phyloP scores from a whole-genome alignment of 768 basidiomycete species.

The Mycena polygramma region DNA sequence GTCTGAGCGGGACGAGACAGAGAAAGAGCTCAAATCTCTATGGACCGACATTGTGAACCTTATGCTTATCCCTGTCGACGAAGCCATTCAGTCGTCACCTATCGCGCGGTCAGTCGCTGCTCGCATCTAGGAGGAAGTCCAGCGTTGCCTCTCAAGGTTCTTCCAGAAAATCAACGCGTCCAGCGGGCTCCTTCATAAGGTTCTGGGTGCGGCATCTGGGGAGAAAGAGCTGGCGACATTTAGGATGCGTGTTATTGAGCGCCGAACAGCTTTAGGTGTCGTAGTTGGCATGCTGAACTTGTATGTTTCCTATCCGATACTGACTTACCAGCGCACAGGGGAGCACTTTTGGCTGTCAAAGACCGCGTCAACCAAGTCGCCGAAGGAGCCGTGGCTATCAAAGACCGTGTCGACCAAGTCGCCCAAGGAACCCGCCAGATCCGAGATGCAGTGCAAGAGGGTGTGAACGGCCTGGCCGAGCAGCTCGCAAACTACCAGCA shows the following conservation, averaged over 20 bases:
- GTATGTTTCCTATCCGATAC: background rate
- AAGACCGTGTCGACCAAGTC: no score
- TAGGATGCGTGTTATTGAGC: conserved; percentile 5
- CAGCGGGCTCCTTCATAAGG: background rate
- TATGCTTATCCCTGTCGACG: background rate
- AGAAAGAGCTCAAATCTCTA: conserved; percentile 9
- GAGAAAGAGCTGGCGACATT: conserved; percentile 1
- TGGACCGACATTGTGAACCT: conserved; percentile 4
- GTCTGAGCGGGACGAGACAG: background rate
- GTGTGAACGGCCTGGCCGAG: background rate
- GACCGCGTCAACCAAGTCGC: no score
- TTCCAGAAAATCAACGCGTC: conserved; percentile 3
- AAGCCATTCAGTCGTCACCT: background rate
- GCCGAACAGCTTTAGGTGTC: background rate
- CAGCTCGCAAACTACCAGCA: conserved; percentile 1
- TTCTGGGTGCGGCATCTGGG: background rate
- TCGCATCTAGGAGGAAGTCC: background rate
- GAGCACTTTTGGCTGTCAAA: background rate
- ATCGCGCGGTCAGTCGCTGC: background rate
- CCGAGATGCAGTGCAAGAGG: background rate
- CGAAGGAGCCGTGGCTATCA: no score
- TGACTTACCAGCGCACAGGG: background rate
- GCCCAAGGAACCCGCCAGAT: background rate
- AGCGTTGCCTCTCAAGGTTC: conserved; percentile 3
- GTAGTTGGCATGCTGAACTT: conserved; percentile 7